A percentile compares a stretch with the other conserved stretches of the same genome.
These are phyloP conservation scores for Paraphoma sp. DNA, from an alignment of 2,329 filamentous ascomycete species.

Conservation along the genomic window DNA sequence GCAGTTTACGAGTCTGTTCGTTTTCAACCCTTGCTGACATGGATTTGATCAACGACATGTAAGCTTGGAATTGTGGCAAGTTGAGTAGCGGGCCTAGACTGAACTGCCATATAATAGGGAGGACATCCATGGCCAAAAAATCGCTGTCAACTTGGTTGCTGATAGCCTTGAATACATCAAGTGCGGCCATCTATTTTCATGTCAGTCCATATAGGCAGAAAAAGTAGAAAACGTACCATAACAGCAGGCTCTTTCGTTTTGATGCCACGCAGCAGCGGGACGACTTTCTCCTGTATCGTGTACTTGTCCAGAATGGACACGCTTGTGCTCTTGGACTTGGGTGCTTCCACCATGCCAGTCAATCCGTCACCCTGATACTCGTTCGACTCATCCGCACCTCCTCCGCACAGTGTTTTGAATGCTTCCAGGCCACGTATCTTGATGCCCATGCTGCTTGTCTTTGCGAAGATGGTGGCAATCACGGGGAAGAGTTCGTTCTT, in stretches of 20 bases:
- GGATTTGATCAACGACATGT: slow-evolving; percentile 86
- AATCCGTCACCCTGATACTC: slow-evolving; percentile 69
- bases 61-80: slow-evolving; percentile 81
- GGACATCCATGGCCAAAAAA: slow-evolving; percentile 87
- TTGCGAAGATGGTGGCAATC: slow-evolving; percentile 87
- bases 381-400: slow-evolving; percentile 54
- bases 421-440: slow-evolving; percentile 92
- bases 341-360: slow-evolving; percentile 67
- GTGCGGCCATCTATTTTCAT: slow-evolving; percentile 70
- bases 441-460: slow-evolving; percentile 91
- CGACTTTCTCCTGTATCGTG: slow-evolving; percentile 96
- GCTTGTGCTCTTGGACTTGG: slow-evolving; percentile 67
- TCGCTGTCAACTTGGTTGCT: slow-evolving; percentile 84
- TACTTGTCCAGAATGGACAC: slow-evolving; percentile 93
- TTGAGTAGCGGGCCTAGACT: slow-evolving; percentile 88
- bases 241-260: slow-evolving; percentile 98
- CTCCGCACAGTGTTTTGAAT: slow-evolving; percentile 88
- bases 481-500: slow-evolving; percentile 97
- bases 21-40: slow-evolving; percentile 82
- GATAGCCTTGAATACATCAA: slow-evolving; percentile 84
- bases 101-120: slow-evolving; percentile 92
- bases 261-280: slow-evolving; percentile 88
- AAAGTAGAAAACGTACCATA: slow-evolving; percentile 63
- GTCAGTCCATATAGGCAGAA: slow-evolving; percentile 1
- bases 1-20: slow-evolving; percentile 86